Base-by-base conservation (phyloP, 352 stramenopile genomes). In the Phytophthora europaea region DNA sequence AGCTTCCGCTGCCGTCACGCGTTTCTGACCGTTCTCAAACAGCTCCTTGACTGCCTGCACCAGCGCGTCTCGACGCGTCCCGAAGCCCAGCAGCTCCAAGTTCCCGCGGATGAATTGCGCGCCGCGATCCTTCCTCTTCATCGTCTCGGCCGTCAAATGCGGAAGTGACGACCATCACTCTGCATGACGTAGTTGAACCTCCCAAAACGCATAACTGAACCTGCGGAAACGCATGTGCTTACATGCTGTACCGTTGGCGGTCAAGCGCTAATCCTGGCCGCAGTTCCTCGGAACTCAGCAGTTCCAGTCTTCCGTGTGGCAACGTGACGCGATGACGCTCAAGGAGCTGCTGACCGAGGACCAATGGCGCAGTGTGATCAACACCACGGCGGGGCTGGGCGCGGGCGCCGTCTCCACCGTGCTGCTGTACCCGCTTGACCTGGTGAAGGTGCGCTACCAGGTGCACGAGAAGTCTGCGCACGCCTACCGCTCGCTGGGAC, bases 381-480 rank as follows among this genome's bases (percentile, higher is more conserved):
- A 91, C 74, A 84, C 88, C 22, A 74, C 80, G 26, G 89, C 87
- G 18, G 91, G 91, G 0, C 75, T 97, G 20, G 84, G 87, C 43
- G 91, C 90, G 8, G 91, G 91, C 26, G 89, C 89, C 40, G 82
- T 96, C 36, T 95, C 88, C 36, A 97, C 91, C 18, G 81, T 87
- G 40, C 63, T 95, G 57, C 79, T 99, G 31, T 99, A 99, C 75
- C 98, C 98, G 53, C 76, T 99, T 43, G 98, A 99, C 67, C 88
- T 99, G 36, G 91, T 99, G 62, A 99, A 99, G 81, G 93, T 98
- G 38, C 91, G 97, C 51, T 98, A 99, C 73, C 98, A 99, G 81
- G 97, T 99, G 40, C 90, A 99, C 61, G 95, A 99, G 79, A 78
- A 80, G 40, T 94, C 85, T 12, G 77, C 78, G 48, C 83, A 81